Percentiles rank a stretch among this genome's conserved stretches.
Evolutionary conservation across 345 rosid genomes (phyloP).

Genomic region (Ceriops decandra): DNA sequence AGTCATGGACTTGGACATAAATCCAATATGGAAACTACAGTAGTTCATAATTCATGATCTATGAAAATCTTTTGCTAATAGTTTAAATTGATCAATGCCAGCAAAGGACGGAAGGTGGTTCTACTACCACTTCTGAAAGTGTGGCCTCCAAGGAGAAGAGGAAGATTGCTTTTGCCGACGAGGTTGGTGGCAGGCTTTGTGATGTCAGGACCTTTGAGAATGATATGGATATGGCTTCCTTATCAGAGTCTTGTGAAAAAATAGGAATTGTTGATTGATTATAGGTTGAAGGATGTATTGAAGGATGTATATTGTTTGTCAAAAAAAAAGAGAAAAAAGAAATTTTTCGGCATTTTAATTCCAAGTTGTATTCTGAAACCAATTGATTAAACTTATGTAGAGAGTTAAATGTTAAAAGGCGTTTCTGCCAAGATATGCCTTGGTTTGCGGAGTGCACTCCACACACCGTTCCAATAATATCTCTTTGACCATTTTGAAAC

Average conservation of each 20-base stretch:
- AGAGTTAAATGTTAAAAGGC: too few species aligned
- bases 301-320: background rate
- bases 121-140: slow-evolving; percentile 29
- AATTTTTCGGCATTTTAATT: too few species aligned
- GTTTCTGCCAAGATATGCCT: too few species aligned
- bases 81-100: slow-evolving; percentile 25
- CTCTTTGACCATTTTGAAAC: too few species aligned
- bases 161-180: slow-evolving; percentile 83
- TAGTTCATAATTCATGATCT: background rate
- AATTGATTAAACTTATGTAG: too few species aligned
- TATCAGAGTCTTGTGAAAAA: slow-evolving; percentile 6
- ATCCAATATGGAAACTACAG: background rate
- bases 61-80: slow-evolving; percentile 3
- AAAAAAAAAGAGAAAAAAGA: too few species aligned
- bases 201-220: slow-evolving; percentile 63
- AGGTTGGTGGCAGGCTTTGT: slow-evolving; percentile 76
- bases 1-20: background rate
- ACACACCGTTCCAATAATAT: too few species aligned
- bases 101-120: slow-evolving; percentile 43
- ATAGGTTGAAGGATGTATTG: background rate
- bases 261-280: background rate
- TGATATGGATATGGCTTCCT: slow-evolving; percentile 41
- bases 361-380: too few species aligned
- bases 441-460: too few species aligned
- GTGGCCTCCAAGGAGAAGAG: slow-evolving; percentile 40